phyloP scores from a whole-genome alignment of 2,329 filamentous ascomycete genomes.

The Akanthomyces lecanii region DNA sequence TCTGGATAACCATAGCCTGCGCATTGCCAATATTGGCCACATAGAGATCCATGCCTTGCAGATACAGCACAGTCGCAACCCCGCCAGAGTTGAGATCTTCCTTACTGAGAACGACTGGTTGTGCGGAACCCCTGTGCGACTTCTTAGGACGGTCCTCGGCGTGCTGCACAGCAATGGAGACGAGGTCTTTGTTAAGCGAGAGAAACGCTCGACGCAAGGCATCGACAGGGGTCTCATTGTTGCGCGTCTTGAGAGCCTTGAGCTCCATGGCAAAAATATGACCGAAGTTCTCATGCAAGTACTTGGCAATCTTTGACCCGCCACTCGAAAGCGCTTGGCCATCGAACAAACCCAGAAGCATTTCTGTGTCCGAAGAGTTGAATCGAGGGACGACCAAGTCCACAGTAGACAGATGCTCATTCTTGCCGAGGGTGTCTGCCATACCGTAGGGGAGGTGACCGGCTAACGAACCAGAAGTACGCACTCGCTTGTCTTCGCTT shows the following conservation, averaged over 20 bases:
- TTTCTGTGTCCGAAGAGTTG: constrained; percentile 84
- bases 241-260: constrained; percentile 62
- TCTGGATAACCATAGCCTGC: constrained; percentile 91
- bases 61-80: constrained; percentile 85
- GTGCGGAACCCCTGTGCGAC: constrained; percentile 65
- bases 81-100: constrained; percentile 88
- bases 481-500: constrained; percentile 88
- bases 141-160: constrained; percentile 67
- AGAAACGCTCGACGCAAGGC: constrained; percentile 84
- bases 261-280: constrained; percentile 79
- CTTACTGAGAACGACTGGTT: constrained; percentile 74
- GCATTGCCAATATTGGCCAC: constrained; percentile 94
- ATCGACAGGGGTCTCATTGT: constrained; percentile 72
- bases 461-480: constrained; percentile 92
- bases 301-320: constrained; percentile 94
- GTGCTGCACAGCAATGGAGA: constrained; percentile 75
- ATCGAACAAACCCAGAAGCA: constrained; percentile 91
- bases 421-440: constrained; percentile 89
- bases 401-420: constrained; percentile 91
- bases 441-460: constrained; percentile 92
- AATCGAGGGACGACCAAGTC: constrained; percentile 93
- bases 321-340: constrained; percentile 84
- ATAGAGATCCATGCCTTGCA: constrained; percentile 85
- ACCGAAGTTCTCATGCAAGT: constrained; percentile 91
- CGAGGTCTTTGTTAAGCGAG: constrained; percentile 87